Base-by-base conservation (phyloP, 2,329 filamentous ascomycete genomes). In the Coniochaeta sp. region DNA sequence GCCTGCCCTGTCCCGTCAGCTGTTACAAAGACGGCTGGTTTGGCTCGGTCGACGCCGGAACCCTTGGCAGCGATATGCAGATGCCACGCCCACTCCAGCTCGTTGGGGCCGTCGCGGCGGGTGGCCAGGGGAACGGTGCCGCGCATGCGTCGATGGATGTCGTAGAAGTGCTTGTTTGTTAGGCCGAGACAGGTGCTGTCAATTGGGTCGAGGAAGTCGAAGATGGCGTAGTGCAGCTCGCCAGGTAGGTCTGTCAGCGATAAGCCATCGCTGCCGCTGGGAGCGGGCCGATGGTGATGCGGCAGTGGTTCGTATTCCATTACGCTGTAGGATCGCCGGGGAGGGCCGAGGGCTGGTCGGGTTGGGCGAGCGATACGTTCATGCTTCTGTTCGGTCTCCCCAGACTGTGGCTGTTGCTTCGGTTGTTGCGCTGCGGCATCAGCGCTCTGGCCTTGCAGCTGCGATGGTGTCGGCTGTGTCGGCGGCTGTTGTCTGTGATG, bases 21-120 rank as follows among this genome's bases (percentile, higher is more conserved):
- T 14, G 49, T 28, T 51, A 26, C 52, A 35, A 50, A 53, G 10
- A 46, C 51, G 26, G 53, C 47, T 14, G 31, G 47, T 7, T 26
- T 32, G 2, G n/a, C n/a, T n/a, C 45, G 45, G n/a, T 35, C 47
- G 10, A 27, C 28, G 69, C 1, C 75, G 74, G 24, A 7, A 9
- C 28, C 45, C 26, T 22, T 28, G 3, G 14, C 45, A 2, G 24
- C 26, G 20, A 14, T n/a, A 3, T 79, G 77, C 49, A 78, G 69
- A 55, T 80, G 76, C 80, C 81, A 85, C 42, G 81, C 81, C 73
- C 78, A 82, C 61, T 85, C 82, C 61, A 82, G 73, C 56, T 81
- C 75, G 64, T 85, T 85, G 51, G 82, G 82, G 0, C 82, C 82
- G 6, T 71, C 63, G 45, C 82, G 81, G 13, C 81, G 75, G 46